Conservation (phyloP, 179 eudicot genomes). For the Beta macrorhiza region DNA sequence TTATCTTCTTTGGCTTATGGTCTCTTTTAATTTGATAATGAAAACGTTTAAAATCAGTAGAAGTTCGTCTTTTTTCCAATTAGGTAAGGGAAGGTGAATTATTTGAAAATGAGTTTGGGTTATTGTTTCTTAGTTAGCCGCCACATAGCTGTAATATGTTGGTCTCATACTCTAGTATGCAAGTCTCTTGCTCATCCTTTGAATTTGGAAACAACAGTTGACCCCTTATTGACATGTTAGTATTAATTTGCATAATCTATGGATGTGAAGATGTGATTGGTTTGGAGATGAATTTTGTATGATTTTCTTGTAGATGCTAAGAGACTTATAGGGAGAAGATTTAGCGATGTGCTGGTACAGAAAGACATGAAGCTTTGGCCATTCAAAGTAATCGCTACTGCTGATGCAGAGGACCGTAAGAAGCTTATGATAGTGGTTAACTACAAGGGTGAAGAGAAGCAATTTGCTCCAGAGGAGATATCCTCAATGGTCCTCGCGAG, state of each 20-base stretch:
- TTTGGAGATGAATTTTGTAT: neutral
- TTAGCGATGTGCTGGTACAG: neutral
- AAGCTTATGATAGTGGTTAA: constrained; percentile 4
- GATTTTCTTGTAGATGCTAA: neutral
- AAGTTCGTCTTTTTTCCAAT: too few relatives aligned
- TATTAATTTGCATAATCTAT: too few relatives aligned
- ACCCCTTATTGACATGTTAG: too few relatives aligned
- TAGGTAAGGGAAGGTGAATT: too few relatives aligned
- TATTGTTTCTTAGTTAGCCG: neutral
- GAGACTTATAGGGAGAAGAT: neutral
- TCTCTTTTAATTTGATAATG: too few relatives aligned
- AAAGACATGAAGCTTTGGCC: constrained; percentile 22
- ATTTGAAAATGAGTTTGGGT: too few relatives aligned
- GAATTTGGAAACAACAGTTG: too few relatives aligned
- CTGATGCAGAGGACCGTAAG: neutral
- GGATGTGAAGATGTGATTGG: neutral
- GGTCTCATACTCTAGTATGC: too few relatives aligned
- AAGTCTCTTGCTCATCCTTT: too few relatives aligned
- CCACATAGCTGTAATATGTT: too few relatives aligned
- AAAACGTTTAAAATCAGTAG: too few relatives aligned
- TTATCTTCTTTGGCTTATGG: too few relatives aligned
- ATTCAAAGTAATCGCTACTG: neutral
- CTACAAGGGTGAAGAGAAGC: neutral
- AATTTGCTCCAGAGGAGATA: constrained; percentile 15
- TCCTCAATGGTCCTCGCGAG: constrained; percentile 15